Evolutionary conservation across 192 early-diverging fungal genomes (phyloP).

Genomic region (Linnemannia exigua): DNA sequence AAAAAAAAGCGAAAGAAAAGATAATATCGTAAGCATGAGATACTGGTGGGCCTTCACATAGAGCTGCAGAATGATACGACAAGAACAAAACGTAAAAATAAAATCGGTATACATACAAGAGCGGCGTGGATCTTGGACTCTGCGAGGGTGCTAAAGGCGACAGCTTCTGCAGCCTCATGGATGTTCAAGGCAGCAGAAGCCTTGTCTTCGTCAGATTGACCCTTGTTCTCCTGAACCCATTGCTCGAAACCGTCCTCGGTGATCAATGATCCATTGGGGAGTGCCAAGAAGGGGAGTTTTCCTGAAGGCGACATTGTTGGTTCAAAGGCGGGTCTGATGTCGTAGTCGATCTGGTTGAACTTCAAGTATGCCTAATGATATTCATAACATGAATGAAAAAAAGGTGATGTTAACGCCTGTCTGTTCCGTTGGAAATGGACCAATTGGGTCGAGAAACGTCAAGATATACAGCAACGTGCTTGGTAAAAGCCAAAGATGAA

Average conservation of each 20-base stretch:
- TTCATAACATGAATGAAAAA: not conserved
- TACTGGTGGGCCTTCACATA: too few species aligned
- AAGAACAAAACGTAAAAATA: too few species aligned
- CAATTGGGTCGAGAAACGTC: too few species aligned
- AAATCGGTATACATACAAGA: conserved; percentile 23
- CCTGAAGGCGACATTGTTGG: conserved; percentile 51
- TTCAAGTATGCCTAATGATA: conserved; percentile 37
- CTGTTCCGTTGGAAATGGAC: too few species aligned
- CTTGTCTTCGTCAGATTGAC: not conserved
- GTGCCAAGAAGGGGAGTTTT: conserved; percentile 44
- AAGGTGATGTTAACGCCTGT: not conserved
- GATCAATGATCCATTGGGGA: conserved; percentile 33
- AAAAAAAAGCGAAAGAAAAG: too few species aligned
- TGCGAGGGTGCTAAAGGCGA: conserved; percentile 43
- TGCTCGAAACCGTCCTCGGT: conserved; percentile 43
- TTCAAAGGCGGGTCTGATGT: conserved; percentile 44
- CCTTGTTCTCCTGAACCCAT: conserved; percentile 43
- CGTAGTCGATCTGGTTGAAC: conserved; percentile 49
- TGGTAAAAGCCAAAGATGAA: not conserved
- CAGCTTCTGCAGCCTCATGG: conserved; percentile 42
- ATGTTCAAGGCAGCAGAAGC: conserved; percentile 8
- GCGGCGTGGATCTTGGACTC: conserved; percentile 53
- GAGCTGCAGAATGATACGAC: too few species aligned
- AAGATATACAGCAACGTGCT: too few species aligned
- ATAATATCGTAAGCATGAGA: too few species aligned